A percentile compares a stretch with the other conserved stretches of the same genome.
Evolutionary conservation across 495 filamentous ascomycete species (phyloP).

Genomic region (Penicillium mononematosum): DNA sequence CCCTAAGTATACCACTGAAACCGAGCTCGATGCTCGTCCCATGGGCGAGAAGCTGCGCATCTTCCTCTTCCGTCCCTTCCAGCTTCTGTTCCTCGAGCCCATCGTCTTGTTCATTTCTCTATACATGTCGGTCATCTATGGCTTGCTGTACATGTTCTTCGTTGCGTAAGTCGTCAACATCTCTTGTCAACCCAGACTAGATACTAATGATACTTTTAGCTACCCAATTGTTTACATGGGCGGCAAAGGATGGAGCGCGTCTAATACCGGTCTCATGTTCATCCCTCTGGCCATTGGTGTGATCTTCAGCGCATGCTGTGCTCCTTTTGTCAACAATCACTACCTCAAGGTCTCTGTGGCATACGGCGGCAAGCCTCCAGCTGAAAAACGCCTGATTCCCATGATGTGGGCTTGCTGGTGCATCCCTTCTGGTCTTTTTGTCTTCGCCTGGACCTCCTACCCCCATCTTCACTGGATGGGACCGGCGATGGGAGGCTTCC

Average conservation of each 20-base stretch:
- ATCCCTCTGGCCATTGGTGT: constrained; percentile 72
- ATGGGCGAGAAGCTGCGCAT: constrained; percentile 60
- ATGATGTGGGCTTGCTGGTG: constrained; percentile 86
- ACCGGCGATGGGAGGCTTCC: constrained; percentile 68
- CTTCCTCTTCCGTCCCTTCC: constrained; percentile 73
- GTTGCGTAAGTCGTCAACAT: constrained; percentile 37
- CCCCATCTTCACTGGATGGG: constrained; percentile 64
- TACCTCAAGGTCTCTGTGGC: constrained; percentile 62
- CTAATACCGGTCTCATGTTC: constrained; percentile 78
- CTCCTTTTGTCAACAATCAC: constrained; percentile 72
- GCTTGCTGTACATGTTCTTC: constrained; percentile 82
- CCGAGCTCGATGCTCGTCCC: constrained; percentile 67
- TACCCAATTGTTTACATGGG: constrained; percentile 77
- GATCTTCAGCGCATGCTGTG: constrained; percentile 59
- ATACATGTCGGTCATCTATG: constrained; percentile 79
- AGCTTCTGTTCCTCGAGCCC: constrained; percentile 73
- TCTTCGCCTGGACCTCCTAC: constrained; percentile 83
- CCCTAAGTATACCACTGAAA: constrained; percentile 63
- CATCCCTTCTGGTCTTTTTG: constrained; percentile 74
- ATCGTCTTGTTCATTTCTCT: constrained; percentile 76
- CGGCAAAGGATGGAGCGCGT: constrained; percentile 70
- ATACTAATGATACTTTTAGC: constrained; percentile 24
- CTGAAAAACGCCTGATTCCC: constrained; percentile 73
- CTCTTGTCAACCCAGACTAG: not conserved
- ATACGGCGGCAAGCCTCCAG: constrained; percentile 66